Evolutionary conservation across 306 rosid species (phyloP).

Genomic region (Biancaea sappan): DNA sequence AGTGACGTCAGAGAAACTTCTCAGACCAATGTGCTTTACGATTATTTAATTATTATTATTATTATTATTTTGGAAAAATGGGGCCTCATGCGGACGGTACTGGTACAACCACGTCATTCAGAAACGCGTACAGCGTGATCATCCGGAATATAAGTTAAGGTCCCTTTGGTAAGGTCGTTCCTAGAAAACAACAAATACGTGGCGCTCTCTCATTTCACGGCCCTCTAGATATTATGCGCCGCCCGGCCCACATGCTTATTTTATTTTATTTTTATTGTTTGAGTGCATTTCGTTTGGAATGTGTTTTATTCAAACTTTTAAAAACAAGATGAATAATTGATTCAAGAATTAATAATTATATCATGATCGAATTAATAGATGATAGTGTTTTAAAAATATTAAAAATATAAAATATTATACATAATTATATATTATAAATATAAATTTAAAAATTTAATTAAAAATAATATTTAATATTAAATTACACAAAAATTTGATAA

Average conservation of each 20-base stretch:
- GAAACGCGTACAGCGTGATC: slow-evolving; percentile 48
- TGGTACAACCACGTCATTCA: slow-evolving; percentile 48
- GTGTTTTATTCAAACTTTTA: slow-evolving; percentile 22
- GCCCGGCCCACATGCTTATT: slow-evolving; percentile 29
- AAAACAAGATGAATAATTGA: no score
- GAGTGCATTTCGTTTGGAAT: slow-evolving; percentile 26
- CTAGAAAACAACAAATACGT: slow-evolving; percentile 41
- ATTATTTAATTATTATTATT: no score
- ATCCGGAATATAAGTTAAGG: slow-evolving; percentile 27
- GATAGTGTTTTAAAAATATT: no score
- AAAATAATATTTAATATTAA: no score
- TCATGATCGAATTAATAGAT: no score
- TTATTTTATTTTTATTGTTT: neutral
- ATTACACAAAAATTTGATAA: no score
- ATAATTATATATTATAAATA: no score
- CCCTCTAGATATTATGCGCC: slow-evolving; percentile 33
- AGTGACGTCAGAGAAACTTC: neutral
- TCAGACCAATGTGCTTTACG: neutral
- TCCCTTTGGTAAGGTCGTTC: slow-evolving; percentile 40
- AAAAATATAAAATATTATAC: no score
- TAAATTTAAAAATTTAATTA: no score
- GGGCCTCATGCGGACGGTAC: slow-evolving; percentile 26
- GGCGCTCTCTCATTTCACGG: neutral
- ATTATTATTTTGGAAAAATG: no score
- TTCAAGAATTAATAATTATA: no score